Base-by-base conservation (phyloP, 805 yeast species). In the Schwanniomyces sp. region DNA sequence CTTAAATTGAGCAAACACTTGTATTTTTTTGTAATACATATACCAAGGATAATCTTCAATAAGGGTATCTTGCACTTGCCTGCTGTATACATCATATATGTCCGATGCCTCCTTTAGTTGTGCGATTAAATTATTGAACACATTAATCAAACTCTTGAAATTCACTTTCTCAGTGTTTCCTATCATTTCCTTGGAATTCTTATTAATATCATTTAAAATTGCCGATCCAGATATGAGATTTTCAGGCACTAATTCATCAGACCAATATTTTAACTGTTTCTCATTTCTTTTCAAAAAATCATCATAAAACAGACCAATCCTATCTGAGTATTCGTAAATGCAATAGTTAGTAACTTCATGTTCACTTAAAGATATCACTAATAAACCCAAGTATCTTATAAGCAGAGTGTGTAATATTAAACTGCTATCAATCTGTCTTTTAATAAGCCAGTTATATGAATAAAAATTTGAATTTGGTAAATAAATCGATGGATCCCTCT, bases 11-110 rank as follows among this genome's bases (percentile, higher is more conserved):
- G 85, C 76, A 43, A 82, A 84, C 4, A 83, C 71, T 43, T 69
- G 75, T 32, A 88, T 58, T 63, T 89, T 89, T 52, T 74, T 78
- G 53, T 73, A 76, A 44, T 77, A 67, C 52, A 77, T 72, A 69
- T 85, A 89, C 91, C 96, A 86, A 1, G 97, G 91, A 56, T 79
- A 86, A 55, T 89, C 97, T 38, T 75, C 68, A 0, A 74, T 64
- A 46, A 84, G 79, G 29, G 77, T 73, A 1, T 67, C 64, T 52
- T 81, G 82, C 25, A 88, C 70, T 1, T 70, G 61, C 3, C 58
- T 56, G 16, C 77, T 74, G 50, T 74, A 74, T 2, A 53, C 57
- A 54, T 87, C 91, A 54, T 79, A 85, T 1, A 53, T 48, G 0
- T 48, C 45, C 1, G 86, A 66, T 48, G 57, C 62, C 7, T 41